phyloP scores from a whole-genome alignment of 140 eudicot genomes.

The Senecio squalidus region DNA sequence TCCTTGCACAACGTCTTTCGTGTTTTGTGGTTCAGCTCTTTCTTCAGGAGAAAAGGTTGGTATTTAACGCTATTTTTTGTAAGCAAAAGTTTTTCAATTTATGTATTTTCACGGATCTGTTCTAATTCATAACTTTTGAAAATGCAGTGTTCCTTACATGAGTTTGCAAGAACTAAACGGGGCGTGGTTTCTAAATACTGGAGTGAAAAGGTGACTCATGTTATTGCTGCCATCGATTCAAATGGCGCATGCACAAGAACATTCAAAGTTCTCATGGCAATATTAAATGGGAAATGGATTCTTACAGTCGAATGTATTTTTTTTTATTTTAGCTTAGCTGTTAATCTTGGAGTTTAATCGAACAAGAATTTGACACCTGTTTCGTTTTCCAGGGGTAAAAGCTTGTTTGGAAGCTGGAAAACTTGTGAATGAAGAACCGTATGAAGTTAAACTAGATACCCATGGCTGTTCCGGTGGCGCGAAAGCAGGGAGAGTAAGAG shows the following conservation, averaged over 20 bases:
- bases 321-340: background rate
- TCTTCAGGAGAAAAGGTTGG: conserved; percentile 68
- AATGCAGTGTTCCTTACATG: conserved; percentile 47
- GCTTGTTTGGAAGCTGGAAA: conserved; percentile 50
- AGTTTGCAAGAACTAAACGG: conserved; percentile 61
- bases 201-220: conserved; percentile 77
- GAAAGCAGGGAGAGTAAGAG: conserved; percentile 69
- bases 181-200: conserved; percentile 55
- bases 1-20: conserved; percentile 33
- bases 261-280: conserved; percentile 82
- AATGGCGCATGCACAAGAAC: conserved; percentile 84
- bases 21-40: conserved; percentile 75
- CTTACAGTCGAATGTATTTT: conserved; percentile 63
- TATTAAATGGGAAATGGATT: conserved; percentile 79
- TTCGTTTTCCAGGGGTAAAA: conserved; percentile 58
- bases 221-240: conserved; percentile 71
- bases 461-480: conserved; percentile 80
- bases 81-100: background rate
- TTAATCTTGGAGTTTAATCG: conserved; percentile 4
- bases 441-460: conserved; percentile 64
- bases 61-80: background rate
- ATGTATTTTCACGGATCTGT: conserved; percentile 11
- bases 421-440: conserved; percentile 59
- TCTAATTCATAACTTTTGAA: conserved; percentile 6
- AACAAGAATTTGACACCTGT: background rate